These are phyloP conservation scores for Galerina marginata DNA, from an alignment of 768 basidiomycete species.

Conservation along the genomic window DNA sequence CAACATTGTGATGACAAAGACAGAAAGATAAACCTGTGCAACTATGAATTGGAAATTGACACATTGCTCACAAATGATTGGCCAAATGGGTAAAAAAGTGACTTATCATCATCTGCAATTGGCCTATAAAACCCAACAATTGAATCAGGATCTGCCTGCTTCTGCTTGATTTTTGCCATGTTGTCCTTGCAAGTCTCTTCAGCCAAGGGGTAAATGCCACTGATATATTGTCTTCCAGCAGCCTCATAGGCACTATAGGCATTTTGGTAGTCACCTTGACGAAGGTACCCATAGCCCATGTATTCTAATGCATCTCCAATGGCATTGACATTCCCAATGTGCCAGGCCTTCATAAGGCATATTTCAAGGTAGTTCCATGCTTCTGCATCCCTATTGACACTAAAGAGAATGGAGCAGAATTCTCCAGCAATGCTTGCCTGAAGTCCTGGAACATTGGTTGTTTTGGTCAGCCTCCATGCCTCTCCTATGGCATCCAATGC, in stretches of 20 bases:
- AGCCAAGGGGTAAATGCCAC: too few relatives aligned
- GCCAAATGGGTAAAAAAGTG: too few relatives aligned
- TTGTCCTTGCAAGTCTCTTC: too few relatives aligned
- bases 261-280: slow-evolving; percentile 11
- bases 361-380: background rate
- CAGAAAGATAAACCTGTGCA: too few relatives aligned
- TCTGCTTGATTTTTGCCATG: too few relatives aligned
- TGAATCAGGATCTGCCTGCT: too few relatives aligned
- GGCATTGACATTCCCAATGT: background rate
- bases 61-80: too few relatives aligned
- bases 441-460: background rate
- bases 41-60: too few relatives aligned
- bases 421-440: background rate
- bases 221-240: slow-evolving; percentile 1
- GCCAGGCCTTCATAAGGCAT: background rate
- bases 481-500: background rate
- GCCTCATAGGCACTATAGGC: slow-evolving; percentile 10
- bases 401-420: slow-evolving; percentile 4
- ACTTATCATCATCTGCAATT: too few relatives aligned
- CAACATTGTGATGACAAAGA: too few relatives aligned
- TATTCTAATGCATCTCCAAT: slow-evolving; percentile 2
- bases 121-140: too few relatives aligned
- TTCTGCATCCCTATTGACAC: background rate
- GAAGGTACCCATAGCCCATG: slow-evolving; percentile 9
- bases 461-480: background rate